phyloP scores from a whole-genome alignment of 1,284 basidiomycete genomes.

The Sporisorium scitamineum region DNA sequence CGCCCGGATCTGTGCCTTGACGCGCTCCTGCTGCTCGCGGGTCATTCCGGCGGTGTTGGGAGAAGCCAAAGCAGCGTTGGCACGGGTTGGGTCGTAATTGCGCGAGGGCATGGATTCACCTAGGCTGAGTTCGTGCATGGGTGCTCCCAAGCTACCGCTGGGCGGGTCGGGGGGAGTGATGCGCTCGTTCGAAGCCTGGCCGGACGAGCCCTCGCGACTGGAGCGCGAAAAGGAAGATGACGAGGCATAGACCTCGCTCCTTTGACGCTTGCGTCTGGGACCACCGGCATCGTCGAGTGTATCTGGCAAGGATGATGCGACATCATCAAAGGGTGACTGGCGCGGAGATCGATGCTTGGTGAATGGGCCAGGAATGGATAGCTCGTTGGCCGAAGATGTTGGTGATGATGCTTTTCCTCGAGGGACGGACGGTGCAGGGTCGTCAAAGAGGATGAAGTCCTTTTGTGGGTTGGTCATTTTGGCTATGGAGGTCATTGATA shows the following conservation, averaged over 20 bases:
- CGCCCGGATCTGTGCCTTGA: constrained; percentile 47
- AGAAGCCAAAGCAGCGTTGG: constrained; percentile 25
- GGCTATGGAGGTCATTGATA: constrained; percentile 8
- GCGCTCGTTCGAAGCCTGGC: constrained; percentile 21
- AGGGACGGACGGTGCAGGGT: constrained; percentile 21
- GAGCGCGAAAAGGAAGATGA: constrained; percentile 18
- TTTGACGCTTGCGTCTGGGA: constrained; percentile 50
- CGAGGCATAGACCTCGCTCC: constrained; percentile 36
- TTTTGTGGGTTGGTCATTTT: constrained; percentile 33
- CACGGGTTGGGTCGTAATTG: constrained; percentile 15
- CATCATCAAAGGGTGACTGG: constrained; percentile 54
- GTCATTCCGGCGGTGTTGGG: constrained; percentile 24
- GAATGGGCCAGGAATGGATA: constrained; percentile 23
- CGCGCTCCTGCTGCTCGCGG: constrained; percentile 42
- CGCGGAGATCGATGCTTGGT: constrained; percentile 45
- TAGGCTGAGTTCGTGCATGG: constrained; percentile 47
- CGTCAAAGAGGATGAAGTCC: constrained; percentile 61
- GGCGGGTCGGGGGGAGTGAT: constrained; percentile 31
- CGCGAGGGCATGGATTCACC: constrained; percentile 35
- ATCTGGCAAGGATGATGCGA: constrained; percentile 17
- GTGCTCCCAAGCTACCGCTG: constrained; percentile 52
- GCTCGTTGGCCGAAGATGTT: constrained; percentile 10
- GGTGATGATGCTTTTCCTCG: constrained; percentile 4
- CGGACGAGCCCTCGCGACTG: constrained; percentile 31
- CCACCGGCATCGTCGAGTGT: constrained; percentile 27